Evolutionary conservation across 2,329 filamentous ascomycete genomes (phyloP).

Genomic region (Hawksworthiomyces lignivorus): DNA sequence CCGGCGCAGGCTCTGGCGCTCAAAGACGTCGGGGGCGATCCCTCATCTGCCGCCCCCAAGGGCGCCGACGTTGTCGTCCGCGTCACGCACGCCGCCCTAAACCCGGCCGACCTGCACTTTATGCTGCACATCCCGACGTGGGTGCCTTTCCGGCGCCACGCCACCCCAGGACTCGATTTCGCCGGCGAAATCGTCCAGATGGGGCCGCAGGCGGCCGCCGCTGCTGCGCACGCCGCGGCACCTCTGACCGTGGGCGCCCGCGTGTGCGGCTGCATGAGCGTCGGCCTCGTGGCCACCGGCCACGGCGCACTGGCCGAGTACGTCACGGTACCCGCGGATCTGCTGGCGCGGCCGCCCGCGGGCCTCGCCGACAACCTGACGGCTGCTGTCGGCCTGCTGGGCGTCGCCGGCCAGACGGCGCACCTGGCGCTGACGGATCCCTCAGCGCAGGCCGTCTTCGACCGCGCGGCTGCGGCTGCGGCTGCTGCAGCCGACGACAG

Average conservation of each 20-base stretch:
- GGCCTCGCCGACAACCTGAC: constrained; percentile 9
- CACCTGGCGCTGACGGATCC: constrained; percentile 20
- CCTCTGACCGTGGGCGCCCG: constrained; percentile 18
- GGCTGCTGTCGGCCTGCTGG: constrained; percentile 24
- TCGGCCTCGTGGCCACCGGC: constrained; percentile 20
- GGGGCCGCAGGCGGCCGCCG: constrained; percentile 14
- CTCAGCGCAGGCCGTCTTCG: constrained; percentile 7
- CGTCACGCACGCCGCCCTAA: constrained; percentile 27
- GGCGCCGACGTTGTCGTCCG: constrained; percentile 21
- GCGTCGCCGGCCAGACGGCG: constrained; percentile 28
- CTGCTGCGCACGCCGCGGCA: constrained; percentile 1
- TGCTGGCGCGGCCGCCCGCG: constrained; percentile 21
- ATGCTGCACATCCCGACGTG: constrained; percentile 23
- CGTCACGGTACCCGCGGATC: constrained; percentile 23
- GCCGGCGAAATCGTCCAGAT: constrained; percentile 24
- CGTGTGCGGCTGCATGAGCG: constrained; percentile 25
- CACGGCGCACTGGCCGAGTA: constrained; percentile 28
- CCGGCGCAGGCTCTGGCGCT: constrained; percentile 20
- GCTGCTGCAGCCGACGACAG: constrained; percentile 9
- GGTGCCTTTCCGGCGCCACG: constrained; percentile 23
- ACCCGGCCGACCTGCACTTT: constrained; percentile 28
- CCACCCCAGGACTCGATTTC: constrained; percentile 28
- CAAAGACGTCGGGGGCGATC: constrained; percentile 8
- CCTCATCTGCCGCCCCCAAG: constrained; percentile 12
- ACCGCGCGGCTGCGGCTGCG: constrained; percentile 5